Conservation (phyloP, 768 basidiomycete species). For the Termitomyces eurrhizus region DNA sequence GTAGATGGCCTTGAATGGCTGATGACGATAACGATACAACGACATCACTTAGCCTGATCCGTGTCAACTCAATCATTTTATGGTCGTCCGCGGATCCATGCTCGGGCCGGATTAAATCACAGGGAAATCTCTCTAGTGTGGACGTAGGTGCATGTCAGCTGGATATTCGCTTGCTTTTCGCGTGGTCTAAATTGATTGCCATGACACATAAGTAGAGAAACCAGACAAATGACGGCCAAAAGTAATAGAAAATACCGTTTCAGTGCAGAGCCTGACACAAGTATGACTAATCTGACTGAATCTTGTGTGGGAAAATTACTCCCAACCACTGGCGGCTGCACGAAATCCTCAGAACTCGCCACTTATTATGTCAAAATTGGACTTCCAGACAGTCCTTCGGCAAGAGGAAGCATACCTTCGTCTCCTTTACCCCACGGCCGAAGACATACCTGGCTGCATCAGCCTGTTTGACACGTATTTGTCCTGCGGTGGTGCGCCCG, state of each 20-base stretch:
- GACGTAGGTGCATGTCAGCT: background rate
- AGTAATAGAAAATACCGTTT: background rate
- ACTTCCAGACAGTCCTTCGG: slow-evolving; percentile 52
- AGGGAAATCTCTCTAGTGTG: background rate
- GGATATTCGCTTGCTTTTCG: background rate
- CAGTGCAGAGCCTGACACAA: background rate
- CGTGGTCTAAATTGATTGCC: background rate
- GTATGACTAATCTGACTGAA: background rate
- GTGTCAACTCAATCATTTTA: background rate
- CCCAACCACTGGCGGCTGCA: background rate
- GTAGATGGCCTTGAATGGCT: slow-evolving; percentile 49
- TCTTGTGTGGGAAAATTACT: background rate
- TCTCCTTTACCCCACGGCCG: slow-evolving; percentile 64
- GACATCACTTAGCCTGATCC: slow-evolving; percentile 21
- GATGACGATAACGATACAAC: slow-evolving; percentile 32
- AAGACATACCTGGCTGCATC: slow-evolving; percentile 82
- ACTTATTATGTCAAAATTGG: slow-evolving; percentile 42
- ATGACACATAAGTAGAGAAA: background rate
- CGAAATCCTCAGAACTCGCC: background rate
- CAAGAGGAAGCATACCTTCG: slow-evolving; percentile 69
- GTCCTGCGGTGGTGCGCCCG: slow-evolving; percentile 55
- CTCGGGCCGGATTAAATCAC: background rate
- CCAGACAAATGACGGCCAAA: background rate
- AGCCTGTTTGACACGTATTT: slow-evolving; percentile 70
- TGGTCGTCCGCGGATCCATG: background rate